Evolutionary conservation across 2,329 filamentous ascomycete species (phyloP).

Genomic region (Diaporthe velutina): DNA sequence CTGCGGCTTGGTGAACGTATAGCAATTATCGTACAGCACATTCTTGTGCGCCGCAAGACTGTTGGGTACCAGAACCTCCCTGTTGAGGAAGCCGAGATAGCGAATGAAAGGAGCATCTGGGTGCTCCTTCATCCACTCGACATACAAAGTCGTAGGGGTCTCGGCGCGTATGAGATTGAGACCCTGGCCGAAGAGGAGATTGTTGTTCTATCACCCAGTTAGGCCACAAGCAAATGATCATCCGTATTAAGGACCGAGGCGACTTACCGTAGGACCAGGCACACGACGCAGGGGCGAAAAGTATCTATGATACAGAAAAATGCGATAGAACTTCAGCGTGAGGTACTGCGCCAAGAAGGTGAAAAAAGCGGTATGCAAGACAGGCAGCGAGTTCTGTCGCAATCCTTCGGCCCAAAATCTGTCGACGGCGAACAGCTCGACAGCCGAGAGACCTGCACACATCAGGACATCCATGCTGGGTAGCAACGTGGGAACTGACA

Average conservation of each 20-base stretch:
- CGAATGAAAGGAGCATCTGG: conserved; percentile 54
- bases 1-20: conserved; percentile 53
- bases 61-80: conserved; percentile 54
- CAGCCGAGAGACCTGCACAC: neutral
- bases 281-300: conserved; percentile 28
- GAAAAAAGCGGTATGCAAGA: neutral
- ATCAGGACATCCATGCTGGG: neutral
- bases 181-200: conserved; percentile 56
- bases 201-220: conserved; percentile 49
- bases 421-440: neutral
- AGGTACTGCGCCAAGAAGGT: conserved; percentile 23
- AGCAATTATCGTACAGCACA: conserved; percentile 54
- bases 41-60: conserved; percentile 52
- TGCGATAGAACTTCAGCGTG: conserved; percentile 18
- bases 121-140: conserved; percentile 49
- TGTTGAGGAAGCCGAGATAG: conserved; percentile 51
- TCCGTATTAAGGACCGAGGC: neutral
- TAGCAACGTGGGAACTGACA: neutral
- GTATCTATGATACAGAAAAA: conserved; percentile 24
- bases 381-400: neutral
- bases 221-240: neutral
- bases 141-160: conserved; percentile 45
- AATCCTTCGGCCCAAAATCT: neutral
- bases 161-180: conserved; percentile 48
- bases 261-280: conserved; percentile 23